Evolutionary conservation across 2,329 filamentous ascomycete species (phyloP).

Genomic region (Neonectria faginata): DNA sequence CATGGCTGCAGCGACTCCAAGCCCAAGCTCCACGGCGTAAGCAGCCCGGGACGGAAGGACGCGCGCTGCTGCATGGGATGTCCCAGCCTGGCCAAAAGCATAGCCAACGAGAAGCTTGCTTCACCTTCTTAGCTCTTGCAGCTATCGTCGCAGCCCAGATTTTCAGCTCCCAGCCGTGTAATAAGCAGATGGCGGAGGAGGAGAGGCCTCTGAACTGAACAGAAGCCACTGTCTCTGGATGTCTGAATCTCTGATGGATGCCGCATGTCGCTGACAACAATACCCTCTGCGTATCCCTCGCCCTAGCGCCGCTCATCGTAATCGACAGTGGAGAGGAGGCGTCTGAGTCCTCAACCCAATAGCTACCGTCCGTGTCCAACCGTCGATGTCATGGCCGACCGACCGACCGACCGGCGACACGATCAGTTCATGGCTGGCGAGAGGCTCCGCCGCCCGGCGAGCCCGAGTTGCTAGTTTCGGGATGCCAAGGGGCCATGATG

Average conservation of each 20-base stretch:
- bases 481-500: conserved; percentile 40
- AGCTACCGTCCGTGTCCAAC: conserved; percentile 7
- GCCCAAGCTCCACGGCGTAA: conserved; percentile 20
- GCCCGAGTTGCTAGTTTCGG: conserved; percentile 38
- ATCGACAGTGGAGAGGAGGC: conserved; percentile 1
- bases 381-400: conserved; percentile 13
- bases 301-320: not conserved
- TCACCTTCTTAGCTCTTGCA: conserved; percentile 17
- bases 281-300: not conserved
- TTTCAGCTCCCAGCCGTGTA: conserved; percentile 10
- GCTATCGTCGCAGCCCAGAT: conserved; percentile 12
- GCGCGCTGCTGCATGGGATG: conserved; percentile 15
- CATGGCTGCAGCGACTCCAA: conserved; percentile 6
- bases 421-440: conserved; percentile 33
- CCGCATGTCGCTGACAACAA: not conserved
- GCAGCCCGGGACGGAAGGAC: conserved; percentile 15
- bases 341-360: conserved; percentile 17
- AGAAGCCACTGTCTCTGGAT: not conserved
- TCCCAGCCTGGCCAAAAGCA: conserved; percentile 20
- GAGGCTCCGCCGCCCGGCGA: conserved; percentile 37
- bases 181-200: conserved; percentile 5
- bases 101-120: conserved; percentile 22
- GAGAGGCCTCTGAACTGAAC: not conserved
- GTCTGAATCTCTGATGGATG: conserved; percentile 8
- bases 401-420: conserved; percentile 17